Conservation (phyloP, 345 rosid genomes). For the Gossypioides kirkii region DNA sequence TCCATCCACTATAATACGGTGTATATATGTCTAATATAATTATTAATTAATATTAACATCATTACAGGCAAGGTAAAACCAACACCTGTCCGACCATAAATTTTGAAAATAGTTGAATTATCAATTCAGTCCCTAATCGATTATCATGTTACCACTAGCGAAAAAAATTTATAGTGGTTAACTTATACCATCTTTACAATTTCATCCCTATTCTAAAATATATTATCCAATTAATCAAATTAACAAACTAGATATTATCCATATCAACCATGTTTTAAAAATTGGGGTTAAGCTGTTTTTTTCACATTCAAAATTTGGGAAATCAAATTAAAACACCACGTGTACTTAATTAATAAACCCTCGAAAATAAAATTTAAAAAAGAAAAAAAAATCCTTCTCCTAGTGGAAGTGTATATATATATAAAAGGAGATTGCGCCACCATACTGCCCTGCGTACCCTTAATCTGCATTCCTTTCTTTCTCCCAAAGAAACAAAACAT, state of each 20-base stretch:
- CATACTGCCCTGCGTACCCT: slow-evolving; percentile 7
- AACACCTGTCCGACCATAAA: too few species aligned
- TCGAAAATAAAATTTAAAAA: neutral
- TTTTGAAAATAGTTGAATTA: too few species aligned
- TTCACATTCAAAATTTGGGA: neutral
- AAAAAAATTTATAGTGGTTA: too few species aligned
- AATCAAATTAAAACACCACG: slow-evolving; percentile 33
- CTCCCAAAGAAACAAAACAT: neutral
- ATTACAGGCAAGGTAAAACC: too few species aligned
- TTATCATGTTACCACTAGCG: too few species aligned
- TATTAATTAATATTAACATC: too few species aligned
- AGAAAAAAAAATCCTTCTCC: neutral
- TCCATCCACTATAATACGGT: too few species aligned
- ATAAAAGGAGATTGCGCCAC: slow-evolving; percentile 19
- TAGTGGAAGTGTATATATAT: neutral
- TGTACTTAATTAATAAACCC: slow-evolving; percentile 13
- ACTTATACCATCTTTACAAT: too few species aligned
- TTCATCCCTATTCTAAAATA: too few species aligned
- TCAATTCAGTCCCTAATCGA: too few species aligned
- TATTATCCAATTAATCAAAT: too few species aligned
- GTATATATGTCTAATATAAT: too few species aligned
- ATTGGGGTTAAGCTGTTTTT: neutral
- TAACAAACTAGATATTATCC: neutral
- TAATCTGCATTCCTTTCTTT: neutral
- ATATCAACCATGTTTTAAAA: neutral